Percentiles rank a stretch among this genome's conserved stretches.
Evolutionary conservation across 177 flowering plant species (phyloP).

Genomic region (Vitis hybrid): DNA sequence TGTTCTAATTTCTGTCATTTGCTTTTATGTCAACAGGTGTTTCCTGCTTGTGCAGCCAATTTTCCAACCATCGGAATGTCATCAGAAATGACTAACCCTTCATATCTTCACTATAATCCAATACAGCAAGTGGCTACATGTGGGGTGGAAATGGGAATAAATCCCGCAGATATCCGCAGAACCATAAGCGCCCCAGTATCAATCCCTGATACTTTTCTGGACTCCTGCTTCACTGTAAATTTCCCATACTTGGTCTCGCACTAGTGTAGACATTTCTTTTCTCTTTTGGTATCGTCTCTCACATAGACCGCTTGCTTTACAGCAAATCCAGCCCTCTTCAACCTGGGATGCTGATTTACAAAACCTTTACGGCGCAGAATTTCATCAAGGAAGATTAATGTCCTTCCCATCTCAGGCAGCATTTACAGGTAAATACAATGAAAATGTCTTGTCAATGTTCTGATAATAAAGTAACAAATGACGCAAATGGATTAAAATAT

Average conservation of each 20-base stretch:
- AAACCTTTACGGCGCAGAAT: constrained; percentile 47
- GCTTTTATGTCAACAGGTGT: constrained; percentile 36
- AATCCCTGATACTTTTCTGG: constrained; percentile 51
- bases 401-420: constrained; percentile 45
- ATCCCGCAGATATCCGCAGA: constrained; percentile 47
- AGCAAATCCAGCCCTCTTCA: constrained; percentile 55
- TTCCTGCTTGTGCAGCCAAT: constrained; percentile 41
- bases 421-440: constrained; percentile 52
- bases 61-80: constrained; percentile 42
- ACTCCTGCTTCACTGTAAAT: constrained; percentile 62
- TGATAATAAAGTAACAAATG: neutral
- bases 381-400: constrained; percentile 54
- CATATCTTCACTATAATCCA: constrained; percentile 47
- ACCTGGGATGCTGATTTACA: constrained; percentile 74
- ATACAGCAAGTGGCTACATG: constrained; percentile 38
- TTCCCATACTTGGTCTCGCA: constrained; percentile 1
- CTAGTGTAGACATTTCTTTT: no score
- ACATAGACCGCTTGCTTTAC: constrained; percentile 13
- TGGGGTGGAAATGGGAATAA: constrained; percentile 52
- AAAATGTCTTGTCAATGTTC: constrained; percentile 16
- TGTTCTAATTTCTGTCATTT: neutral
- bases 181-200: constrained; percentile 62
- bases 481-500: constrained; percentile 21
- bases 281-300: neutral
- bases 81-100: constrained; percentile 48